A percentile compares a stretch with the other conserved stretches of the same genome.
Evolutionary conservation across 169 alveolate species (phyloP).

Genomic region (Plasmodium gonderi): DNA sequence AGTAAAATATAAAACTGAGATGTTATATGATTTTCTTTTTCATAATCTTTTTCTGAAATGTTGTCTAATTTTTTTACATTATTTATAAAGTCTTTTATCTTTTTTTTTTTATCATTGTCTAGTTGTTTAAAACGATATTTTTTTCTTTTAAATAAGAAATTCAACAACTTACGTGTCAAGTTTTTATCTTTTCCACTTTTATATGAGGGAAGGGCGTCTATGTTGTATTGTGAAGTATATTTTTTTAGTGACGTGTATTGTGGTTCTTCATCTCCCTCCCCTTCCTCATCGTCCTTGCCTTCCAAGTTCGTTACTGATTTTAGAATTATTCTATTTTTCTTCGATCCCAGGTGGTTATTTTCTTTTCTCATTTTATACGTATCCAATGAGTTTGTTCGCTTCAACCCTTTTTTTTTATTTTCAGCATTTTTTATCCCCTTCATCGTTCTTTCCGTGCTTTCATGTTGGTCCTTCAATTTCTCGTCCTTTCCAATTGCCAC

Average conservation of each 20-base stretch:
- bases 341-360: not conserved
- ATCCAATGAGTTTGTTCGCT: not conserved
- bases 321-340: slow-evolving; percentile 9
- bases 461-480: not conserved
- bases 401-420: not conserved
- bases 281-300: not conserved
- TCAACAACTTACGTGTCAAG: not conserved
- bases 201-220: not conserved
- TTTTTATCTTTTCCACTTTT: not conserved
- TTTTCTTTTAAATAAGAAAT: slow-evolving; percentile 14
- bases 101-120: not conserved
- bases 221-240: slow-evolving; percentile 1
- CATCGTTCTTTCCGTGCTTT: too few species aligned
- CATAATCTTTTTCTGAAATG: not conserved
- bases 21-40: not conserved
- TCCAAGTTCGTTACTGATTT: slow-evolving; percentile 27
- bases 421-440: not conserved
- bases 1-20: not conserved
- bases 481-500: not conserved
- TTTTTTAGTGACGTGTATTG: not conserved
- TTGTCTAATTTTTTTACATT: not conserved
- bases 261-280: slow-evolving; percentile 7
- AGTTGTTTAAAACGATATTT: slow-evolving; percentile 2
- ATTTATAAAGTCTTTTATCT: slow-evolving; percentile 6
- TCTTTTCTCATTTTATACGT: not conserved